Evolutionary conservation across 805 yeast genomes (phyloP).

Genomic region (Yamadazyma insecticola): DNA sequence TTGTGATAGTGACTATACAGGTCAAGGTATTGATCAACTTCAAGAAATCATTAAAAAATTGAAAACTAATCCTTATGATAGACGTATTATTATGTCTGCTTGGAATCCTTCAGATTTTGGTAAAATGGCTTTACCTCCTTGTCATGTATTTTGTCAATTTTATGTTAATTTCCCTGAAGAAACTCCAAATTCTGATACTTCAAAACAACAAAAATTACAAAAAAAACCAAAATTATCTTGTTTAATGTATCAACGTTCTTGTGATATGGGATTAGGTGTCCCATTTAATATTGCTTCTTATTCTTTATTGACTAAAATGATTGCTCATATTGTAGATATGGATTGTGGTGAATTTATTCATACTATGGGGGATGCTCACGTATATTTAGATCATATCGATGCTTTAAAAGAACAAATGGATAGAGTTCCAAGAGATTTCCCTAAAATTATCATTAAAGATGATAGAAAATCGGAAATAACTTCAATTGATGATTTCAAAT

Average conservation of each 20-base stretch:
- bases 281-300: slow-evolving; percentile 98
- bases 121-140: slow-evolving; percentile 97
- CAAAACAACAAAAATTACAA: no score
- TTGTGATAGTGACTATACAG: slow-evolving; percentile 82
- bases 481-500: slow-evolving; percentile 80
- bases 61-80: slow-evolving; percentile 86
- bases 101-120: slow-evolving; percentile 98
- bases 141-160: slow-evolving; percentile 95
- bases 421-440: slow-evolving; percentile 77
- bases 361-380: slow-evolving; percentile 96
- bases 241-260: slow-evolving; percentile 90
- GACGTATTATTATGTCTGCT: slow-evolving; percentile 91
- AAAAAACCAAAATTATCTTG: slow-evolving; percentile 80
- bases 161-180: slow-evolving; percentile 75
- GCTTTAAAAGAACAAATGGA: slow-evolving; percentile 77
- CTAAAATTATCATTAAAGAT: slow-evolving; percentile 68
- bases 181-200: no score
- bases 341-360: slow-evolving; percentile 95
- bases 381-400: slow-evolving; percentile 88
- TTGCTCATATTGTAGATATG: slow-evolving; percentile 92
- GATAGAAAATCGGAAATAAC: slow-evolving; percentile 42
- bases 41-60: slow-evolving; percentile 72
- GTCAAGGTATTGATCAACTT: slow-evolving; percentile 88
- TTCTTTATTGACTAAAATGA: slow-evolving; percentile 88
- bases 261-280: slow-evolving; percentile 99